Base-by-base conservation (phyloP, 2,329 filamentous ascomycete genomes). In the Neonectria magnoliae region DNA sequence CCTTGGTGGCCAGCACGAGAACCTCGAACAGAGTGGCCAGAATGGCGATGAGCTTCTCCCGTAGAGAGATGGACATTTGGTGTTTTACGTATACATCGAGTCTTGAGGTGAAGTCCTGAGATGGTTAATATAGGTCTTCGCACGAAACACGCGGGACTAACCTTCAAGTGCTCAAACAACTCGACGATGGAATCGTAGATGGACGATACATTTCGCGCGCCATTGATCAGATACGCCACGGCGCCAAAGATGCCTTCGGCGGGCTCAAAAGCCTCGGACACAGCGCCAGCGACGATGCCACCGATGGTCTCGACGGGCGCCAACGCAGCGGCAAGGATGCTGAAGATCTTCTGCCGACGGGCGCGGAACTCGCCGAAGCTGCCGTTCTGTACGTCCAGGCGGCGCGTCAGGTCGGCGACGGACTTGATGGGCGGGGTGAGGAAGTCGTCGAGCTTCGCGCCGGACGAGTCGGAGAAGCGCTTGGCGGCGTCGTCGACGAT, bases 111-210 rank as follows among this genome's bases (percentile, higher is more conserved):
- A 83, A 83, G 67, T 83, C 80, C 76, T 80, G 25, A 7, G 2
- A 2, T 16, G n/a, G 20, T 9, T 13, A 45, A 68, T n/a, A 7
- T 38, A 27, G 45, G 64, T 51, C n/a, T 13, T 63, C 31, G 51
- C 16, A 45, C 9, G 13, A 20, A 10, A 16, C 18, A 22, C 53
- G 70, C 62, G 70, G 62, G 70, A 33, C 70, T 63, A 62, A 78
- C 78, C 67, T 81, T 76, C 11, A 84, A 69, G 33, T 78, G 77
- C 11, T 77, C 76, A 69, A 85, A 81, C 25, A 85, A 69, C 51
- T 81, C 81, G 2, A 81, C 68, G 7, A 85, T 84, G 6, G 77
- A 77, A 68, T 85, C 81, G 52, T 85, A 84, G 8, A 77, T 76
- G 0, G 78, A 70, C 0, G 81, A 83, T 16, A 84, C 82, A 54